These are phyloP conservation scores for Spergularia azorica DNA, from an alignment of 179 eudicot species.

Conservation along the genomic window DNA sequence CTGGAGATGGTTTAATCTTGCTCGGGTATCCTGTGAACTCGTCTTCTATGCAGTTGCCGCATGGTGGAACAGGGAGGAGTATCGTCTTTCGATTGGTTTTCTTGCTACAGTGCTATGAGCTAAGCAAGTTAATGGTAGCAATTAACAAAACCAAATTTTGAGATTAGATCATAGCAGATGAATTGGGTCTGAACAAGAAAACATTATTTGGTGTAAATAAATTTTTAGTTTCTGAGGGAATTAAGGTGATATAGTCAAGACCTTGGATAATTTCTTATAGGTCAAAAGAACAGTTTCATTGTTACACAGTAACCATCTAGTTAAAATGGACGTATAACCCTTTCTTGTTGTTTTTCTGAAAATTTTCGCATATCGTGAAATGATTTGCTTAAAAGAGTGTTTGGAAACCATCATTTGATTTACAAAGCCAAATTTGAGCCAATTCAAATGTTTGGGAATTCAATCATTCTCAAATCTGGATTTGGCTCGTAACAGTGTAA, in stretches of 20 bases:
- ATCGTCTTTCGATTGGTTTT: background rate
- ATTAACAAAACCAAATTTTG: constrained; percentile 41
- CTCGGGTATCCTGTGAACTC: background rate
- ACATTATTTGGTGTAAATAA: constrained; percentile 40
- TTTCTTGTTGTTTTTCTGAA: background rate
- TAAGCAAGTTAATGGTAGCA: no score
- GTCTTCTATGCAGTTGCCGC: background rate
- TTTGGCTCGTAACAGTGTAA: no score
- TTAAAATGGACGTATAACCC: background rate
- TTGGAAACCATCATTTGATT: no score
- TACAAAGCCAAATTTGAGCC: no score
- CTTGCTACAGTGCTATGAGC: no score
- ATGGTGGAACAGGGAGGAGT: background rate
- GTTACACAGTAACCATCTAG: background rate
- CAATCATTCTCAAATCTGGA: no score
- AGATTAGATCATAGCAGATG: constrained; percentile 29
- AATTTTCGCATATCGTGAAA: no score
- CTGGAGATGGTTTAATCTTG: constrained; percentile 69
- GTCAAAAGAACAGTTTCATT: constrained; percentile 17
- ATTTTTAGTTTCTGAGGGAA: constrained; percentile 19
- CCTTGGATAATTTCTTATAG: constrained; percentile 33
- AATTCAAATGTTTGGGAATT: no score
- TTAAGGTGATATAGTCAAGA: constrained; percentile 17
- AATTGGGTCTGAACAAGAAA: constrained; percentile 25
- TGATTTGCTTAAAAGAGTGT: no score